Base-by-base conservation (phyloP, 805 yeast genomes). In the Suhomyces emberorum region DNA sequence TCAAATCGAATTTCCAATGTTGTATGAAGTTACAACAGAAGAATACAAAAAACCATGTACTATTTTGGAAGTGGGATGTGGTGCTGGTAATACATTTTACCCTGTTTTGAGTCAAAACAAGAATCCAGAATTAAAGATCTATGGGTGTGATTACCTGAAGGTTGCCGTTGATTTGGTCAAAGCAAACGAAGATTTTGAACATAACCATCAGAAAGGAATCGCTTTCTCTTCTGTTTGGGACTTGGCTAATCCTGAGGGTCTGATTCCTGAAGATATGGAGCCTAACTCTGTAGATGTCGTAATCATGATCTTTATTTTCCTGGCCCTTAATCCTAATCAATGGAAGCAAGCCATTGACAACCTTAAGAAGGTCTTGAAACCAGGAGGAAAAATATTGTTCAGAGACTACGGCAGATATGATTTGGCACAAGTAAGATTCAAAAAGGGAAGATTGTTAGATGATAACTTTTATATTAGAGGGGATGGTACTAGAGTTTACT, bases 321-420 rank as follows among this genome's bases (percentile, higher is more conserved):
- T 91, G 47, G 98, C 98, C 0, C 70, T 93, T 43, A 78, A 88
- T 34, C 98, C 98, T 3, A 73, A 75, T 9, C 97, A 93, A 65
- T 93, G 98, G 98, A 64, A 59, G 7, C 75, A 74, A 36, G 98
- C 98, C 0, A 70, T 91, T 25, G 56, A 61, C 9, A 93, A 93
- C 55, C 59, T 89, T 45, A 56, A 69, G 30, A 81, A 79, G 49
- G 61, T 86, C 17, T 70, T 93, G 64, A 91, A 88, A 57, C 98
- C 98, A 2, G 97, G 97, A 19, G 98, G 98, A 11, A 75, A 77
- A 45, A 79, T 93, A 23, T 69, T 91, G 29, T 86, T 93, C 59
- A 71, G 98, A 55, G 98, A 93, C 59, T 93, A 93, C 55, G 98
- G 97, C 2, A 75, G 97, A 46, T 93, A 91, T 55, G 98, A 93